phyloP scores from a whole-genome alignment of 805 yeast species.

The Cyberlindnera xylosilytica region DNA sequence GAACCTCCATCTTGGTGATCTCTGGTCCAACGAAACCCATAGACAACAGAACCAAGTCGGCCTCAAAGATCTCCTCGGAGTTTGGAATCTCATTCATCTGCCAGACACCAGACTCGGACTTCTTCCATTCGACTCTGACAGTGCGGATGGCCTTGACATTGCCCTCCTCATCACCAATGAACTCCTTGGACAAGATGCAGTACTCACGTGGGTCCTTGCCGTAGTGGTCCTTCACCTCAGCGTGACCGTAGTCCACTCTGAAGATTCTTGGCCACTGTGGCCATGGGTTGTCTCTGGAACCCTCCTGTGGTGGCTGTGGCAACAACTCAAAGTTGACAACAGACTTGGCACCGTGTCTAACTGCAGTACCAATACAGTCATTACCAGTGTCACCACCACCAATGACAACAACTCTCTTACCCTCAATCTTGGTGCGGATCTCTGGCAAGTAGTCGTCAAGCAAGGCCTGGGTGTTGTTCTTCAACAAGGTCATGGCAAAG shows the following conservation, averaged over 20 bases:
- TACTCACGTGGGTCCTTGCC: conserved; percentile 98
- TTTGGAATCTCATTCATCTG: conserved; percentile 98
- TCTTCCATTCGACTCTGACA: conserved; percentile 97
- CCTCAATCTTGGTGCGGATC: conserved; percentile 66
- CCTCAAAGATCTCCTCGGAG: conserved; percentile 90
- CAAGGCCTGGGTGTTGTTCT: conserved; percentile 85
- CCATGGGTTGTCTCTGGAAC: conserved; percentile 98
- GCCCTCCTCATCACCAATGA: conserved; percentile 91
- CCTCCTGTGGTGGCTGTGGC: conserved; percentile 83
- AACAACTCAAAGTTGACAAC: conserved; percentile 91
- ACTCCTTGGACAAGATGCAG: conserved; percentile 92
- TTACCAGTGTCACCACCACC: conserved; percentile 99
- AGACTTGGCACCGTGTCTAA: conserved; percentile 94
- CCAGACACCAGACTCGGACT: conserved; percentile 95
- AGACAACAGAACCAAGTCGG: conserved; percentile 88
- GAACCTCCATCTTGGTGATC: conserved; percentile 61
- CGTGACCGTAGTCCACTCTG: conserved; percentile 97
- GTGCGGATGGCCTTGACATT: conserved; percentile 94
- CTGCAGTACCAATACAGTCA: conserved; percentile 96
- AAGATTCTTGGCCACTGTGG: conserved; percentile 99
- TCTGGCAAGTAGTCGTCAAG: conserved; percentile 77
- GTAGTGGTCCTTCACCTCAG: conserved; percentile 90
- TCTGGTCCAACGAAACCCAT: conserved; percentile 99
- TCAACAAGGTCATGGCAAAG: conserved; percentile 91
- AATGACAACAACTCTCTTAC: conserved; percentile 90